Percentiles rank a stretch among this genome's conserved stretches.
These are phyloP conservation scores for Geotrichum australiense DNA, from an alignment of 1,139 yeast genomes.

Conservation along the genomic window DNA sequence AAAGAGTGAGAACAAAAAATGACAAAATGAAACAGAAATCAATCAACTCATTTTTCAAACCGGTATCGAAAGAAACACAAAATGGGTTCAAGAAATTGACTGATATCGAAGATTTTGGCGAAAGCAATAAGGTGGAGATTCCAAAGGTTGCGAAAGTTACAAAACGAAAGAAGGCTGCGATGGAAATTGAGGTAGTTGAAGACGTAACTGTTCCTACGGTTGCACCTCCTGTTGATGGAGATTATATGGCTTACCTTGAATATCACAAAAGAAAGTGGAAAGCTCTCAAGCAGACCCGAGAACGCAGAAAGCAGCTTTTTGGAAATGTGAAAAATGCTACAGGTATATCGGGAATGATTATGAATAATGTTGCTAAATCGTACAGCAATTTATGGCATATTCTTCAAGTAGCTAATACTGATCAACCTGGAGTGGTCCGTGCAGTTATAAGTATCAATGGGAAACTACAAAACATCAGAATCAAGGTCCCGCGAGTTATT, in stretches of 20 bases:
- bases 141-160: conserved; percentile 22
- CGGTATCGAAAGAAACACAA: conserved; percentile 25
- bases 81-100: conserved; percentile 11
- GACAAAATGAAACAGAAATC: conserved; percentile 70
- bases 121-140: conserved; percentile 28
- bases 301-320: conserved; percentile 67
- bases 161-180: conserved; percentile 21
- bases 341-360: conserved; percentile 61
- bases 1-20: conserved; percentile 49
- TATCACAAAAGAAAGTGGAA: conserved; percentile 87
- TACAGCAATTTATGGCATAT: conserved; percentile 80
- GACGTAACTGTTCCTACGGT: conserved; percentile 23
- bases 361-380: conserved; percentile 64
- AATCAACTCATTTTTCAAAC: conserved; percentile 50
- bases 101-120: conserved; percentile 62
- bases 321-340: conserved; percentile 45
- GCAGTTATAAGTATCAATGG: conserved; percentile 66
- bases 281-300: conserved; percentile 60
- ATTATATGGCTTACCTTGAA: conserved; percentile 67
- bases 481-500: conserved; percentile 68
- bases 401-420: conserved; percentile 55
- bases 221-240: conserved; percentile 60
- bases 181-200: conserved; percentile 21
- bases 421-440: conserved; percentile 62
- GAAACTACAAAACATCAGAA: conserved; percentile 63